Conservation (phyloP, 345 rosid genomes). For the Gossypium longicalyx region DNA sequence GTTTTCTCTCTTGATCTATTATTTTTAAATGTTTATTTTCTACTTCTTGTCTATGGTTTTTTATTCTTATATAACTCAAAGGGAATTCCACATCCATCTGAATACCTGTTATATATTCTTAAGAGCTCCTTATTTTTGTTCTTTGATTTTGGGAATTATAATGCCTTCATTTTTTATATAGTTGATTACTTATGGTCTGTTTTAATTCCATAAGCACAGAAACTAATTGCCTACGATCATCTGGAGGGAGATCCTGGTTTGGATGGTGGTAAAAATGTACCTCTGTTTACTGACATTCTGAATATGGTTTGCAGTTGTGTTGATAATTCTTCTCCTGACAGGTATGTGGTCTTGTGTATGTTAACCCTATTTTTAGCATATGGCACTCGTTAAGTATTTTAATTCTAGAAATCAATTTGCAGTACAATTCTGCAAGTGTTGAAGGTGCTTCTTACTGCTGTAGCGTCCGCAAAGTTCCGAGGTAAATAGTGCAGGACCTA, state of each 20-base stretch:
- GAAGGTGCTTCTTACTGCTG: slow-evolving; percentile 96
- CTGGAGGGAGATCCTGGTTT: slow-evolving; percentile 80
- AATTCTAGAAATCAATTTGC: slow-evolving; percentile 34
- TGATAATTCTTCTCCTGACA: slow-evolving; percentile 92
- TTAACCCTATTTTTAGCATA: slow-evolving; percentile 12
- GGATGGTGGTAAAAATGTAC: slow-evolving; percentile 78
- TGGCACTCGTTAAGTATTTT: slow-evolving; percentile 24
- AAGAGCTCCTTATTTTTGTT: not conserved
- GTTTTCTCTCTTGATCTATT: slow-evolving; percentile 6
- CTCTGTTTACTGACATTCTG: slow-evolving; percentile 79
- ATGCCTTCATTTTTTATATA: slow-evolving; percentile 20
- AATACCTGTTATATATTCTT: slow-evolving; percentile 3
- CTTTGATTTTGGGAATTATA: slow-evolving; percentile 3
- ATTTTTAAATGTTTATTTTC: not conserved
- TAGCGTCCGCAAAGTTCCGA: slow-evolving; percentile 87
- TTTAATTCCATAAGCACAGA: slow-evolving; percentile 45
- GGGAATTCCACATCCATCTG: slow-evolving; percentile 13
- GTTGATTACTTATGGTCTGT: slow-evolving; percentile 17
- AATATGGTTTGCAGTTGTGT: slow-evolving; percentile 85
- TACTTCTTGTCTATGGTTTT: not conserved
- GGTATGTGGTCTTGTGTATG: slow-evolving; percentile 39
- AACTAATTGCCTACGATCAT: slow-evolving; percentile 94
- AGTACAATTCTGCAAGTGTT: slow-evolving; percentile 91
- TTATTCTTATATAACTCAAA: not conserved
- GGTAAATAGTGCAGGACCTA: slow-evolving; percentile 41